Evolutionary conservation across 192 early-diverging fungal genomes (phyloP).

Genomic region (Coemansia sp.): DNA sequence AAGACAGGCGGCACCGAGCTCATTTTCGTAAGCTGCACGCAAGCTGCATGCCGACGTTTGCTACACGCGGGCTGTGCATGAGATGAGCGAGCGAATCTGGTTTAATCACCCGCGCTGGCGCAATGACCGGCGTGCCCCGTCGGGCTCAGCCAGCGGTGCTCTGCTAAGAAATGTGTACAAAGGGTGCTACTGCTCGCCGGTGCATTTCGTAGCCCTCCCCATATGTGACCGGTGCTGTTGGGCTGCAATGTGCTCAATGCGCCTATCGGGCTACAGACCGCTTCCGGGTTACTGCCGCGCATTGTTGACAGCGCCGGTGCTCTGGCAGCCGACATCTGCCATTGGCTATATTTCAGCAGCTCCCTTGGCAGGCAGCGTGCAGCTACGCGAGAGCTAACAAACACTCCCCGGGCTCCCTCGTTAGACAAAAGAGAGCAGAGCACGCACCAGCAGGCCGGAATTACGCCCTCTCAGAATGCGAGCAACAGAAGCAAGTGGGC

Average conservation of each 20-base stretch:
- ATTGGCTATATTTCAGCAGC: neutral
- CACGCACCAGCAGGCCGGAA: neutral
- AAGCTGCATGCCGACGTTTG: neutral
- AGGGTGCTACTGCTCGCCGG: neutral
- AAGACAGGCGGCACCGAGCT: neutral
- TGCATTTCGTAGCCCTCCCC: neutral
- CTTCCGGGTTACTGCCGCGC: slow-evolving; percentile 12
- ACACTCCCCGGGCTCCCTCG: slow-evolving; percentile 1
- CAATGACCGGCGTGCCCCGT: neutral
- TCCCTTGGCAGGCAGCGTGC: neutral
- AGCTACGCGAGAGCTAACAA: neutral
- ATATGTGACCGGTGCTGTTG: neutral
- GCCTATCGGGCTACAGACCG: neutral
- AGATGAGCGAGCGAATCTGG: slow-evolving; percentile 1
- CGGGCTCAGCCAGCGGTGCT: neutral
- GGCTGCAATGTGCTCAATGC: neutral
- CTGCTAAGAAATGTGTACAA: neutral
- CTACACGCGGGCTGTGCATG: neutral
- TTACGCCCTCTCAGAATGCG: neutral
- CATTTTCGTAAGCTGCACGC: neutral
- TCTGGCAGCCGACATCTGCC: neutral
- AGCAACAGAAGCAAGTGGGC: neutral
- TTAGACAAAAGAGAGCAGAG: neutral
- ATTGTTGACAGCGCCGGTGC: slow-evolving; percentile 3
- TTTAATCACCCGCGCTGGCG: neutral